Conservation (phyloP, 2,329 filamentous ascomycete species). For the Fusarium nematophilum region DNA sequence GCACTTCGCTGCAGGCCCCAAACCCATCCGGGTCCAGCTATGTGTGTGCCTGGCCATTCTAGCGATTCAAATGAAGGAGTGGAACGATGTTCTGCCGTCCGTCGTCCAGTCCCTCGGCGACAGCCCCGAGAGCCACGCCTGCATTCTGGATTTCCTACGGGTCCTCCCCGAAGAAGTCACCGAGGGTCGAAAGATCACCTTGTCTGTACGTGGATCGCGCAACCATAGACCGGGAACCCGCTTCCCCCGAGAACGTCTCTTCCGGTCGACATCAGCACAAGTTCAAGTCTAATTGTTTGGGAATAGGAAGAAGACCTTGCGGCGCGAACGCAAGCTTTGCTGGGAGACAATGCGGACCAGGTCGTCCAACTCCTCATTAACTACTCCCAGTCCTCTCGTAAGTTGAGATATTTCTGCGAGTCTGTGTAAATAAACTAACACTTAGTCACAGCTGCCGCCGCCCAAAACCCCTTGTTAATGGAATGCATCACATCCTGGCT, state of each 20-base stretch:
- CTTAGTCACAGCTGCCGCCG: conserved; percentile 70
- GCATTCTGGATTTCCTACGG: conserved; percentile 94
- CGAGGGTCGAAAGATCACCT: conserved; percentile 98
- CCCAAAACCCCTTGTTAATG: conserved; percentile 88
- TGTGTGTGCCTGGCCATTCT: conserved; percentile 95
- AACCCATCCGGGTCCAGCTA: conserved; percentile 88
- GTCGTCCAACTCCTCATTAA: conserved; percentile 89
- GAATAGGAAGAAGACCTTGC: conserved; percentile 94
- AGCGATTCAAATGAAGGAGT: conserved; percentile 94
- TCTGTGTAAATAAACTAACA: conserved; percentile 28
- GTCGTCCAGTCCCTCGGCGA: conserved; percentile 83
- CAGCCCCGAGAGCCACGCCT: conserved; percentile 82
- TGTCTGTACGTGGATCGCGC: conserved; percentile 89
- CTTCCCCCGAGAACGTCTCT: conserved; percentile 49
- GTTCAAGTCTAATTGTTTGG: conserved; percentile 54
- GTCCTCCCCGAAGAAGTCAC: conserved; percentile 99
- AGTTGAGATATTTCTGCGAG: conserved; percentile 46
- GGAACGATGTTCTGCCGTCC: conserved; percentile 90
- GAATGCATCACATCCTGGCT: conserved; percentile 98
- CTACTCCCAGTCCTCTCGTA: conserved; percentile 93
- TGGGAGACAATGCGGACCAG: conserved; percentile 89
- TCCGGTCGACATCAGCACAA: conserved; percentile 51
- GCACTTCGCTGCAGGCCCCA: conserved; percentile 83
- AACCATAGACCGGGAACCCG: conserved; percentile 56
- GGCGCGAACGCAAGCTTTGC: conserved; percentile 85